A percentile compares a stretch with the other conserved stretches of the same genome.
These are phyloP conservation scores for Cyclotella atomus DNA, from an alignment of 108 stramenopile species.

Conservation along the genomic window DNA sequence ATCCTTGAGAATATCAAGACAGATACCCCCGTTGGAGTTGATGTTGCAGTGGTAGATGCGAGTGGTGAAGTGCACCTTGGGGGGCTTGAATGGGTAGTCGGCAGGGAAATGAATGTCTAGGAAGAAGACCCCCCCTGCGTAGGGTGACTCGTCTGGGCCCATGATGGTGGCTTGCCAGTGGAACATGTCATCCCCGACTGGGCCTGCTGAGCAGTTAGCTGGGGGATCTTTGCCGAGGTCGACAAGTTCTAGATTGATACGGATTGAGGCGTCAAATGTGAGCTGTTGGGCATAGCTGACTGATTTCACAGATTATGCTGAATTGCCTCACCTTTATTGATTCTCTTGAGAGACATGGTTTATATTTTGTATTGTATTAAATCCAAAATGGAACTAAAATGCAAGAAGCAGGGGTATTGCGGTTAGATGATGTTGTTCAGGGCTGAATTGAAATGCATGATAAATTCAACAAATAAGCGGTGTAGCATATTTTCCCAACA, in stretches of 20 bases:
- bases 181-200: constrained; percentile 98
- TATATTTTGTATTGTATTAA: constrained; percentile 5
- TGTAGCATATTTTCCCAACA: background rate
- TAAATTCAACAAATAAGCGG: background rate
- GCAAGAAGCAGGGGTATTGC: no score
- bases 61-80: constrained; percentile 97
- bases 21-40: constrained; percentile 98
- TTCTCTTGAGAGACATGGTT: constrained; percentile 93
- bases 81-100: constrained; percentile 97
- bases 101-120: constrained; percentile 97
- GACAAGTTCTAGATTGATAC: constrained; percentile 77
- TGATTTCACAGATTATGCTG: no score
- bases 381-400: background rate
- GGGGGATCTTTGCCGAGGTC: constrained; percentile 99
- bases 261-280: no score
- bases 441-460: background rate
- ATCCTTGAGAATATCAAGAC: constrained; percentile 99
- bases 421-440: no score
- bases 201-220: constrained; percentile 99
- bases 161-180: constrained; percentile 99
- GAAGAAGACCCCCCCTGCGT: constrained; percentile 97
- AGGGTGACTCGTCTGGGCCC: constrained; percentile 98
- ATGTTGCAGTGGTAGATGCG: constrained; percentile 99
- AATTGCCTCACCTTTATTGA: constrained; percentile 91
- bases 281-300: no score